These are phyloP conservation scores for Datura wrightii DNA, from an alignment of 257 asterid species.

Conservation along the genomic window DNA sequence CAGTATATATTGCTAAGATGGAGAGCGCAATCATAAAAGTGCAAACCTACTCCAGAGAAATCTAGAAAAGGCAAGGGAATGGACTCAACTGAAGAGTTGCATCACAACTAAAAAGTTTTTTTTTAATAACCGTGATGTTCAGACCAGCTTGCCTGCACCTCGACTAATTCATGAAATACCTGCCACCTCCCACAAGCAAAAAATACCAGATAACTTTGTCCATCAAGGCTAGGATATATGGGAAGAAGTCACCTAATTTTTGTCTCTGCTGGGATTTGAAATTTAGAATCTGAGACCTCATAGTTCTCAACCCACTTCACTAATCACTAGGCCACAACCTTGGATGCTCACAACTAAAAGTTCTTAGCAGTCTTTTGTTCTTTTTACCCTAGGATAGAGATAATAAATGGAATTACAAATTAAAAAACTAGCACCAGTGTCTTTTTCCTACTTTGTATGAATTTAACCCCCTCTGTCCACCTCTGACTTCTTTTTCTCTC, in stretches of 20 bases:
- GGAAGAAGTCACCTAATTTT: too few relatives aligned
- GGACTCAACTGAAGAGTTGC: slow-evolving; percentile 14
- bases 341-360: neutral
- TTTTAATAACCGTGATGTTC: neutral
- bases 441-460: neutral
- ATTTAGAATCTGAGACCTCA: too few relatives aligned
- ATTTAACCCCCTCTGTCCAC: neutral
- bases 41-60: neutral
- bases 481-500: neutral
- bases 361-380: neutral
- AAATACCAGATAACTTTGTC: neutral
- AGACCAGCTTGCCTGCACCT: neutral
- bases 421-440: neutral
- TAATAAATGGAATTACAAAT: neutral
- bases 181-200: neutral
- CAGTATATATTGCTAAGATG: neutral
- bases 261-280: too few relatives aligned
- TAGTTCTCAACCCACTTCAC: neutral
- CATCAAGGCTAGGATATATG: neutral
- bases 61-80: neutral
- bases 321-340: neutral
- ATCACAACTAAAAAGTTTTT: neutral
- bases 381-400: neutral
- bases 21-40: neutral
- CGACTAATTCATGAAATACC: neutral